These are phyloP conservation scores for Mallotus japonicus DNA, from an alignment of 441 rosid species.

Conservation along the genomic window DNA sequence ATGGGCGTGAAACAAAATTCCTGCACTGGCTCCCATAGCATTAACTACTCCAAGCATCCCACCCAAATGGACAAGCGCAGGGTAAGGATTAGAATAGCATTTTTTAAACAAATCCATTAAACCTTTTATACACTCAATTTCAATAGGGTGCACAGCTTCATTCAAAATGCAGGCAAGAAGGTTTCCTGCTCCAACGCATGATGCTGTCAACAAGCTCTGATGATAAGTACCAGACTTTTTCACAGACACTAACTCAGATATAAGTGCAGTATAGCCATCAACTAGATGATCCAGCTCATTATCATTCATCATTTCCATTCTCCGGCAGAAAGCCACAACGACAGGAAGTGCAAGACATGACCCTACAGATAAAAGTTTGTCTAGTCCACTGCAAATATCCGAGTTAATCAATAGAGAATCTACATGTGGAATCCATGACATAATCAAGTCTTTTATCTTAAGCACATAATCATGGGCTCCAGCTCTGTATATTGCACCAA, in stretches of 20 bases:
- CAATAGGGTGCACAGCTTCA: conserved; percentile 74
- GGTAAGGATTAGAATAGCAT: conserved; percentile 68
- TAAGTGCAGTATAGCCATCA: conserved; percentile 55
- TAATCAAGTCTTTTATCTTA: conserved; percentile 64
- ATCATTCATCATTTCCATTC: conserved; percentile 69
- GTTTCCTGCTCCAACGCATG: conserved; percentile 80
- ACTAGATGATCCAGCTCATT: conserved; percentile 58
- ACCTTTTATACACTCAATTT: conserved; percentile 45
- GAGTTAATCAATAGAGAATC: conserved; percentile 39
- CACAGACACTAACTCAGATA: conserved; percentile 63
- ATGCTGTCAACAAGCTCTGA: conserved; percentile 74
- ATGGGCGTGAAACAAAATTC: conserved; percentile 51
- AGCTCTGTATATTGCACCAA: conserved; percentile 73
- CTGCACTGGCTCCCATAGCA: conserved; percentile 82
- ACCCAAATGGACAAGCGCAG: conserved; percentile 63
- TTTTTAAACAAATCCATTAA: conserved; percentile 65
- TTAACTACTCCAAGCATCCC: conserved; percentile 93
- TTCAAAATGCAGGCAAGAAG: conserved; percentile 63
- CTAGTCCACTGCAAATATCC: conserved; percentile 36
- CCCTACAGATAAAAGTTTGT: conserved; percentile 63
- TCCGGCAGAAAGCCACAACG: conserved; percentile 74
- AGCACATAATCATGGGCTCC: conserved; percentile 64
- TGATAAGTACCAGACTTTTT: conserved; percentile 59
- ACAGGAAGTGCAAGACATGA: conserved; percentile 78
- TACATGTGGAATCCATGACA: conserved; percentile 73